Conservation (phyloP, 495 filamentous ascomycete species). For the Talaromyces liani region DNA sequence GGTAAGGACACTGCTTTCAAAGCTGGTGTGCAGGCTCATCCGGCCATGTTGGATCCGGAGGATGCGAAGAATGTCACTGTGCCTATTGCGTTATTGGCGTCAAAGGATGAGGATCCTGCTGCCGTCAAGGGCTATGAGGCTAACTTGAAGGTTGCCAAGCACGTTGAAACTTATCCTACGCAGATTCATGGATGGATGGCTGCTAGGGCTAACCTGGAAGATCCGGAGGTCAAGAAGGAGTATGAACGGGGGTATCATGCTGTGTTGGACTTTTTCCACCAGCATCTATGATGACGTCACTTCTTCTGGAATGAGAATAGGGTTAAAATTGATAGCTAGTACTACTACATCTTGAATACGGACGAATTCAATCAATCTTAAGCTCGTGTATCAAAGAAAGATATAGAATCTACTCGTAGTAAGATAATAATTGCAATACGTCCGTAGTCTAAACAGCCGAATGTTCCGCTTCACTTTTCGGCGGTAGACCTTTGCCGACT, state of each 20-base stretch:
- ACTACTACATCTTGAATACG: neutral
- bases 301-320: neutral
- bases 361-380: neutral
- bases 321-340: neutral
- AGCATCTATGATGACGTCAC: slow-evolving; percentile 51
- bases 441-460: neutral
- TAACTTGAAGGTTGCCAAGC: slow-evolving; percentile 56
- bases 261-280: slow-evolving; percentile 64
- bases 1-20: slow-evolving; percentile 57
- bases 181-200: slow-evolving; percentile 95
- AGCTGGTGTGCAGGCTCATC: slow-evolving; percentile 65
- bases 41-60: slow-evolving; percentile 78
- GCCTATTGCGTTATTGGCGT: slow-evolving; percentile 59
- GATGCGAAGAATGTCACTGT: slow-evolving; percentile 53
- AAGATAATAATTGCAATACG: neutral
- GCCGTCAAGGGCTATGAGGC: slow-evolving; percentile 67
- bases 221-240: slow-evolving; percentile 61
- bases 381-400: neutral
- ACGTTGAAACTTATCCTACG: slow-evolving; percentile 71
- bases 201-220: slow-evolving; percentile 60
- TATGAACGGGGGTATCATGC: slow-evolving; percentile 75
- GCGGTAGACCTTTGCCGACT: neutral
- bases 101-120: slow-evolving; percentile 55
- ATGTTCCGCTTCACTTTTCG: neutral
- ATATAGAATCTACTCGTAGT: neutral